Evolutionary conservation across 768 basidiomycete genomes (phyloP).

Genomic region (Rhodotorula taiwanensis): DNA sequence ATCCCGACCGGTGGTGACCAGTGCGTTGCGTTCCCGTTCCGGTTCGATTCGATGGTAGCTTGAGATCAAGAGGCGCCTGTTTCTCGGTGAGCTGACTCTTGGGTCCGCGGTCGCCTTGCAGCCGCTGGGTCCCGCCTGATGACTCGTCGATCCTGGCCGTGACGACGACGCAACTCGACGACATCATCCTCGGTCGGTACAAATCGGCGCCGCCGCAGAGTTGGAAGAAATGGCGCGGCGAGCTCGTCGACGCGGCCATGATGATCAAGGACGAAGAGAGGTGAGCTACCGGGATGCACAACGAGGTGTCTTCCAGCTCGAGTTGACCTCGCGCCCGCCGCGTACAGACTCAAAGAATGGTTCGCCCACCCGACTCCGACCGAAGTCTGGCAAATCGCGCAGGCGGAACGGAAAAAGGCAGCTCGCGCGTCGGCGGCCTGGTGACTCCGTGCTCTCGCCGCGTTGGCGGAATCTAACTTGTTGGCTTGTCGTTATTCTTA

Average conservation of each 20-base stretch:
- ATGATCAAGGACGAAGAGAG: neutral
- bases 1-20: conserved; percentile 12
- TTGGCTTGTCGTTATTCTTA: too few relatives aligned
- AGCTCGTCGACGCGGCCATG: conserved; percentile 8
- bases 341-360: conserved; percentile 4
- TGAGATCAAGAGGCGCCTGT: too few relatives aligned
- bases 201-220: neutral
- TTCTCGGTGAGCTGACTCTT: neutral
- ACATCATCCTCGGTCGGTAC: conserved; percentile 6
- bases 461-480: too few relatives aligned
- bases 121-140: conserved; percentile 6
- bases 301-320: neutral
- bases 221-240: conserved; percentile 7
- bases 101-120: neutral
- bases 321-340: neutral
- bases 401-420: conserved; percentile 4
- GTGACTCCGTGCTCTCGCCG: neutral
- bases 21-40: neutral
- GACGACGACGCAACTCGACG: neutral
- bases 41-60: too few relatives aligned
- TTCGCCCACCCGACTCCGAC: neutral
- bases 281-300: neutral
- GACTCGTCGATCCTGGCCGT: neutral
- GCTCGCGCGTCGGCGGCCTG: neutral
- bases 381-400: neutral